phyloP scores from a whole-genome alignment of 345 rosid genomes.

The Eucalyptus paniculata region DNA sequence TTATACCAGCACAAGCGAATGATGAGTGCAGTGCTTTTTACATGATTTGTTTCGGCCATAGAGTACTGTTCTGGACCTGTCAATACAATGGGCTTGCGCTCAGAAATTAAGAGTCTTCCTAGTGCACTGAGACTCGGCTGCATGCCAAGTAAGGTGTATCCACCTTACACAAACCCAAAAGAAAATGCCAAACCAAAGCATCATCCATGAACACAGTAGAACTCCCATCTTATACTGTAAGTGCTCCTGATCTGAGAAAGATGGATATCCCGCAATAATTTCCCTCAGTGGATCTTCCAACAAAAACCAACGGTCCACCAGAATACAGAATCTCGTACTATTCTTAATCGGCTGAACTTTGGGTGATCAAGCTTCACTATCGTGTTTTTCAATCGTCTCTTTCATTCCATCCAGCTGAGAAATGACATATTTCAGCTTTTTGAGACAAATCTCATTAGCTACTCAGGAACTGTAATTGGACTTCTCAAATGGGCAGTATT shows the following conservation, averaged over 20 bases:
- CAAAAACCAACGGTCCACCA: not conserved
- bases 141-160: not conserved
- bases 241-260: not conserved
- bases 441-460: slow-evolving; percentile 65
- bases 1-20: not conserved
- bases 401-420: slow-evolving; percentile 49
- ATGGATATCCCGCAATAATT: not conserved
- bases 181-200: not conserved
- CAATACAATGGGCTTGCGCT: not conserved
- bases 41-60: not conserved
- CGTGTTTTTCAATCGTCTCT: slow-evolving; percentile 23
- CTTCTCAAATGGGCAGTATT: slow-evolving; percentile 90
- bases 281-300: not conserved
- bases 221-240: not conserved
- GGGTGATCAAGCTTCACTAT: not conserved
- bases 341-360: not conserved
- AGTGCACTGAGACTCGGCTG: not conserved
- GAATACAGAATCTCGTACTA: not conserved
- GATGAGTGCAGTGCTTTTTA: not conserved
- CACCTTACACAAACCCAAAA: not conserved
- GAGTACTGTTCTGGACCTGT: not conserved
- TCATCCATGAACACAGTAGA: not conserved
- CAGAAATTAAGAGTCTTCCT: not conserved
- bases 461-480: slow-evolving; percentile 59
- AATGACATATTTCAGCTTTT: slow-evolving; percentile 50